Percentiles rank a stretch among this genome's conserved stretches.
These are phyloP conservation scores for Gnaphalium uliginosum DNA, from an alignment of 129 eudicot species.

Conservation along the genomic window DNA sequence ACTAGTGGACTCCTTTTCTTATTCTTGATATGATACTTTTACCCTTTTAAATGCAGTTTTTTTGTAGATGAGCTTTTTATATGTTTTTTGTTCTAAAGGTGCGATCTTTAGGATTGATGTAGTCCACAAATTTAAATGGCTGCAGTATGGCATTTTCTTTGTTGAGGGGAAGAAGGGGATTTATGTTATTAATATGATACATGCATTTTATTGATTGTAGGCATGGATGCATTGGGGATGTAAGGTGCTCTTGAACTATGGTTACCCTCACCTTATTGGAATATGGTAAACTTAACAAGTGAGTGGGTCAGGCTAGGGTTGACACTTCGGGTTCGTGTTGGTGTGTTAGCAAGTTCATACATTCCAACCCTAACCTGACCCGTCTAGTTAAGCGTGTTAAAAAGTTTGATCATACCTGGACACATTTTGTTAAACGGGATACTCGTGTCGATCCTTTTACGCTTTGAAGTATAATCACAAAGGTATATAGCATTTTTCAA, in stretches of 20 bases:
- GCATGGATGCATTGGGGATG: not conserved
- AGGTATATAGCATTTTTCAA: no score
- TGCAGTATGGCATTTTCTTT: not conserved
- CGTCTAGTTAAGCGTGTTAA: no score
- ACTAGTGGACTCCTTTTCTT: not conserved
- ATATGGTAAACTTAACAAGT: not conserved
- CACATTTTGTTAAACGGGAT: no score
- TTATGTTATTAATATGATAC: not conserved
- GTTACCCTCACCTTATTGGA: not conserved
- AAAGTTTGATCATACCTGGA: no score
- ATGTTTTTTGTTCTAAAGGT: not conserved
- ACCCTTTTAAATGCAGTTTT: not conserved
- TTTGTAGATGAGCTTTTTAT: slow-evolving; percentile 1
- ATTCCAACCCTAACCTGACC: no score
- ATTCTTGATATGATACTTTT: not conserved
- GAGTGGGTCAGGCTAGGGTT: not conserved
- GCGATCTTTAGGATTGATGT: not conserved
- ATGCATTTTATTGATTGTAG: not conserved
- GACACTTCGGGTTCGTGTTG: no score
- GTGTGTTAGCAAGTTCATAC: no score
- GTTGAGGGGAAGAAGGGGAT: not conserved
- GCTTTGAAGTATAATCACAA: no score
- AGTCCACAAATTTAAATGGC: not conserved
- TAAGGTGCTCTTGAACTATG: not conserved
- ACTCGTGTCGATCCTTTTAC: no score